Base-by-base conservation (phyloP, 75 land plant genomes). In the Selaginella tamariscina region DNA sequence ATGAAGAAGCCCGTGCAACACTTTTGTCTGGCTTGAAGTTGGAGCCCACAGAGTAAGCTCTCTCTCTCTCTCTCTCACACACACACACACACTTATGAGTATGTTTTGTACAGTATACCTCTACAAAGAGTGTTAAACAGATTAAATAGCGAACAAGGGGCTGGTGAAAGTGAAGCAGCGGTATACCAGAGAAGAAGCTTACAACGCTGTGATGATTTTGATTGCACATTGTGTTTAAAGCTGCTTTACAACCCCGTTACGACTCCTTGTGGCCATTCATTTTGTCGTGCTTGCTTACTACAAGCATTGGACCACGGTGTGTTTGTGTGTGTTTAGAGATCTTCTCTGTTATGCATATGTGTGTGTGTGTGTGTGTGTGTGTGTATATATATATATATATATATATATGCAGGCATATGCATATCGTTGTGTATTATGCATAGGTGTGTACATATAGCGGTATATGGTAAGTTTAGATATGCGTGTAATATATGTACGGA, bases 221-320 rank as follows among this genome's bases (percentile, higher is more conserved):
- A 94, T 33, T 94, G 98, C 65, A 90, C 91, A 26, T 67, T 94
- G 22, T 94, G 98, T 54, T 78, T 94, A 60, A 94, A 94, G 65
- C 66, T 94, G 54, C 59, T 94, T 18, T 89, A 83, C 78, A 83
- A 90, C 56, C 98, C 98, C 32, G 78, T 94, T 15, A 94, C 98
- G 1, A 94, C 98, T 64, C 86, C 98, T 24, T 94, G 98, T 76
- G 98, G 98, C 29, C 98, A 94, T 72, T 84, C 96, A 2, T 94
- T 90, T 74, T 94, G 98, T 44, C 98, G 96, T 11, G 30, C 80
- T 27, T 94, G 98, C 68, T 76, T 94, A 24, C 83, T 86, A 66
- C 98, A 90, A 69, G 79, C 91, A 2, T 80, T 90, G 91, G 98
- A 94, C 70, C 88, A 88, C 70, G 80, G 98, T 94, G 31, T 70